Evolutionary conservation across 1,284 basidiomycete species (phyloP), one percentile per base, ranked within the genome.

Genomic region (Ganoderma resinaceum): DNA sequence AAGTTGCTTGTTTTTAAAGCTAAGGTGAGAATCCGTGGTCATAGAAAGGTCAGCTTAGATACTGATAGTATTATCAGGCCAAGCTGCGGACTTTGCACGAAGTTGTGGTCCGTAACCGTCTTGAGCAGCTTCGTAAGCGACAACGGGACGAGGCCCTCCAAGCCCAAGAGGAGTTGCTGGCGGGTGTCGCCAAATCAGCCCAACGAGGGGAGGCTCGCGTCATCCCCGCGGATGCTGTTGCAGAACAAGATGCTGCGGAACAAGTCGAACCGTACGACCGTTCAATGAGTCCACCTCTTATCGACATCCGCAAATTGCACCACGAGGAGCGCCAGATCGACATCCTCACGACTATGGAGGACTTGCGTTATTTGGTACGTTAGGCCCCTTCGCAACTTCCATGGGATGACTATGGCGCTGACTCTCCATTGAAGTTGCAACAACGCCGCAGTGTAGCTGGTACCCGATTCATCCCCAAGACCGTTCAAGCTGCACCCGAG

Each of bases 1-100:
- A 96, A 95, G 78, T 83, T 99, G 52, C 85, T 98, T n/a, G 97
- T 99, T 1, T 98, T 95, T 92, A 98, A 98, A 80, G 94, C 98
- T n/a, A 98, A 98, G 83, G 95, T 95, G 74, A 52, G 80, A 73
- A 6, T 61, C 18, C 43, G n/a, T 40, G 12, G 58, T 26, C 12
- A 62, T 42, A 55, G 11, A 16, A 31, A 0, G 16, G 9, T 9
- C 18, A 14, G 31, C n/a, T 52, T 9, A 31, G 18, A 26, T 20
- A 40, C 16, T 55, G 38, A 57, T n/a, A 35, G 6, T 23, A 2
- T 33, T 6, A 9, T 29, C 68, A 96, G 94, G 93, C 95, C 9
- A 97, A 97, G 76, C 86, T 99, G 61, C 94, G 95, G 77, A 89
- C 87, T 69, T 86, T 99, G 70, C 98, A 99, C 79, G 96, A 99